Conservation (phyloP, 1,284 basidiomycete species). For the Trametes versicolor region DNA sequence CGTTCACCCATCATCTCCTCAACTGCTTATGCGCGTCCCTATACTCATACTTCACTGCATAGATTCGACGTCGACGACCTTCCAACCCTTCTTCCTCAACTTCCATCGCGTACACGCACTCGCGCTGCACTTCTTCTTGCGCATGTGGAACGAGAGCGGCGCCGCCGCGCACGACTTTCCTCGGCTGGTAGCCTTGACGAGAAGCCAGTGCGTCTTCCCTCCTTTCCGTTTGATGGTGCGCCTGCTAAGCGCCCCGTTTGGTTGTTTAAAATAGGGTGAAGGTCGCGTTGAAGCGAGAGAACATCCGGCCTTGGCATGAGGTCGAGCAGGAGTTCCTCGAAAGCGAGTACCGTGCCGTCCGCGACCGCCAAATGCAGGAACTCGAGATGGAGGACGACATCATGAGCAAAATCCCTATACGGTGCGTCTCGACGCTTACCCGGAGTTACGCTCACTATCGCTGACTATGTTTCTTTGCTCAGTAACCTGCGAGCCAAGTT, state of each 20-base stretch:
- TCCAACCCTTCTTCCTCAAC: slow-evolving; percentile 92
- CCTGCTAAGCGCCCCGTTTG: slow-evolving; percentile 14
- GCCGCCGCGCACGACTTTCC: slow-evolving; percentile 85
- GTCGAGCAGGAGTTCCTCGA: slow-evolving; percentile 89
- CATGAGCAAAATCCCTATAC: slow-evolving; percentile 83
- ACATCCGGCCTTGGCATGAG: slow-evolving; percentile 83
- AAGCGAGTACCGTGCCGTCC: slow-evolving; percentile 86
- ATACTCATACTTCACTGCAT: slow-evolving; percentile 1
- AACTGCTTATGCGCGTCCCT: not conserved
- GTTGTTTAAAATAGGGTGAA: slow-evolving; percentile 64
- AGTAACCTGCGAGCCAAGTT: slow-evolving; percentile 89
- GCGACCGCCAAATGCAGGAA: slow-evolving; percentile 95
- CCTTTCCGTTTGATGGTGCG: slow-evolving; percentile 14
- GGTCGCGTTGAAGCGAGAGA: slow-evolving; percentile 81
- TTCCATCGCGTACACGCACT: slow-evolving; percentile 87
- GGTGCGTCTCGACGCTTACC: slow-evolving; percentile 56
- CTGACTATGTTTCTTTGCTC: slow-evolving; percentile 15
- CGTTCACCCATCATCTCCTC: slow-evolving; percentile 40
- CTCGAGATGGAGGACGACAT: slow-evolving; percentile 93
- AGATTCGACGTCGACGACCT: slow-evolving; percentile 85
- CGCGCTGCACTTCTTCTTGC: slow-evolving; percentile 88
- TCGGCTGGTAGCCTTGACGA: slow-evolving; percentile 84
- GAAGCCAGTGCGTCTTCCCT: slow-evolving; percentile 78
- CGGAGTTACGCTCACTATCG: not conserved
- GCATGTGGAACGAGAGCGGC: slow-evolving; percentile 96